phyloP scores from a whole-genome alignment of 2,329 filamentous ascomycete species.

The Xylogone sp. region DNA sequence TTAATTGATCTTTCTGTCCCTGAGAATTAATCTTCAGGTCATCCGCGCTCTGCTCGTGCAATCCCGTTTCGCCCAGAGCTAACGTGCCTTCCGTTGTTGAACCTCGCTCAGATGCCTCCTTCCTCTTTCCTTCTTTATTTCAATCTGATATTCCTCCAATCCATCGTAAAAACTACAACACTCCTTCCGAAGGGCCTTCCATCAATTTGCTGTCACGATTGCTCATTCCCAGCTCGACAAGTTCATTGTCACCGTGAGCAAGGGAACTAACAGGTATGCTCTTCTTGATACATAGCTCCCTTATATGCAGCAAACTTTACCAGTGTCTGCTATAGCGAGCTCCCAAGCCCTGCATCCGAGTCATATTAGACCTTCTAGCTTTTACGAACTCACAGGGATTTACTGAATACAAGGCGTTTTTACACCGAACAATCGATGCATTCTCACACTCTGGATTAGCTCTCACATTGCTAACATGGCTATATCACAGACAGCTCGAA shows the following conservation, averaged over 20 bases:
- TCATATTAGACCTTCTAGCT: no score
- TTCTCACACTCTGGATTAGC: no score
- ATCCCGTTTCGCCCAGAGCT: neutral
- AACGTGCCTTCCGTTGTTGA: neutral
- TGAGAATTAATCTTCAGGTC: no score
- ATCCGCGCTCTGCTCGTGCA: neutral
- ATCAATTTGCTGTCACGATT: slow-evolving; percentile 18
- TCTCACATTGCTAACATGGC: no score
- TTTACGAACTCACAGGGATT: no score
- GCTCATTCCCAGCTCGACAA: slow-evolving; percentile 17
- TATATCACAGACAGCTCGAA: slow-evolving; percentile 1
- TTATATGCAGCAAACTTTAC: neutral
- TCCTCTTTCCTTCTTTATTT: slow-evolving; percentile 2
- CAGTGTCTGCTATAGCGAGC: no score
- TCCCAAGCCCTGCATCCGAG: no score
- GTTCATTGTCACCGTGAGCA: neutral
- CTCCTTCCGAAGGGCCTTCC: slow-evolving; percentile 10
- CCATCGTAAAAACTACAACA: neutral
- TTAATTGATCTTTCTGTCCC: no score
- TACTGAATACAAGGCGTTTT: no score
- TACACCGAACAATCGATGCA: no score
- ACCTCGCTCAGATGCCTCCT: slow-evolving; percentile 1
- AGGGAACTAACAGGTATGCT: neutral
- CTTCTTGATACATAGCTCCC: neutral
- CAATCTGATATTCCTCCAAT: neutral